Evolutionary conservation across 83 land plant genomes (phyloP).

Genomic region (Larix sibirica): DNA sequence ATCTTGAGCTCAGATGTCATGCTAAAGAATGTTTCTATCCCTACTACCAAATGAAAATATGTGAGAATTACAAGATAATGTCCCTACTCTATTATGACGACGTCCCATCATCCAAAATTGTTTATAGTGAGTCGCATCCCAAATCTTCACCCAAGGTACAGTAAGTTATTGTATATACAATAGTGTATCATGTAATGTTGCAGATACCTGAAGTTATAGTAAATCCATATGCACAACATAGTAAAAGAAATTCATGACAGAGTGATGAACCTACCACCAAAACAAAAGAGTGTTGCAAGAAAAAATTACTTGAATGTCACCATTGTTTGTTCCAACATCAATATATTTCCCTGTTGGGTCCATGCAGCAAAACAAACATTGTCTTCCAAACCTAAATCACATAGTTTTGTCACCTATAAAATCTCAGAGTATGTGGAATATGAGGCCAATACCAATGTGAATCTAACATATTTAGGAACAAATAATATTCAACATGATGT

Average conservation of each 20-base stretch:
- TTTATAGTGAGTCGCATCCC: constrained; percentile 95
- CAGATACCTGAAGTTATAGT: no score
- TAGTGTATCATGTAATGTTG: no score
- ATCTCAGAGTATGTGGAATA: no score
- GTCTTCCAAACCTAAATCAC: constrained; percentile 91
- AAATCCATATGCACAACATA: no score
- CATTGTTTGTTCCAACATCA: constrained; percentile 91
- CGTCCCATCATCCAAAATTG: constrained; percentile 86
- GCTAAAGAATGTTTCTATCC: constrained; percentile 91
- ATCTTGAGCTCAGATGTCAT: constrained; percentile 82
- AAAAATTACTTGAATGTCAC: constrained; percentile 77
- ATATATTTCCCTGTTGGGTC: constrained; percentile 92
- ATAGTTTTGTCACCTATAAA: constrained; percentile 87
- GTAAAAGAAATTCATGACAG: no score
- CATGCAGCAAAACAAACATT: constrained; percentile 94
- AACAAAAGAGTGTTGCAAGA: no score
- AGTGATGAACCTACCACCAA: no score
- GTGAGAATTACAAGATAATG: constrained; percentile 93
- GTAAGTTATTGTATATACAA: background rate
- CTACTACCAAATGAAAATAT: constrained; percentile 97
- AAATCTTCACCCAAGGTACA: constrained; percentile 59
- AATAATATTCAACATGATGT: background rate
- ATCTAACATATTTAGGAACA: background rate
- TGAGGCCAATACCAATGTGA: no score
- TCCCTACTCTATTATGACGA: constrained; percentile 93